phyloP scores from a whole-genome alignment of 179 eudicot species.

The Beta lomatogona region DNA sequence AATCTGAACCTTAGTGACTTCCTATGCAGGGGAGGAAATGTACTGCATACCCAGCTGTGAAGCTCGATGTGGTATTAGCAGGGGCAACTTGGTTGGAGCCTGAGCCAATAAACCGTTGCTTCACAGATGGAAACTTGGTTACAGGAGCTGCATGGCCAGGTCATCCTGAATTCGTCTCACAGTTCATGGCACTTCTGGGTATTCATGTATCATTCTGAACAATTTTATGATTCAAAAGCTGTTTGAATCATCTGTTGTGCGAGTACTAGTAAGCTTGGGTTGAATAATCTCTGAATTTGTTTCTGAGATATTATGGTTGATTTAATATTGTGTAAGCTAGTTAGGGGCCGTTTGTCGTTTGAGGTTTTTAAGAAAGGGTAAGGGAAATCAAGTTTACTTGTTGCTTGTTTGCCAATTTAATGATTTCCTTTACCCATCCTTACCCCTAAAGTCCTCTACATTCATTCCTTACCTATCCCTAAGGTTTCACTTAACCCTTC shows the following conservation, averaged over 20 bases:
- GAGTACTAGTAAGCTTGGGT: neutral
- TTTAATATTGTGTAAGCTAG: neutral
- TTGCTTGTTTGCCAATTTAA: too few species aligned
- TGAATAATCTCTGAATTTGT: neutral
- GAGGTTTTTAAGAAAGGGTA: too few species aligned
- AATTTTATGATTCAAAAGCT: neutral
- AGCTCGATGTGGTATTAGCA: slow-evolving; percentile 69
- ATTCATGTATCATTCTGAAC: slow-evolving; percentile 8
- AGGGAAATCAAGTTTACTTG: too few species aligned
- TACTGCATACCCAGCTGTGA: slow-evolving; percentile 98
- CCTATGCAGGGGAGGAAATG: slow-evolving; percentile 80
- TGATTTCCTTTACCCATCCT: too few species aligned
- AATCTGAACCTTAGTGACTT: neutral
- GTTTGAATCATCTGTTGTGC: neutral
- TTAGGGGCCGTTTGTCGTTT: too few species aligned
- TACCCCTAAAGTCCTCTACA: too few species aligned
- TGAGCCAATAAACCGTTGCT: slow-evolving; percentile 82
- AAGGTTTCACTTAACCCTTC: too few species aligned
- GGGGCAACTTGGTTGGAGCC: slow-evolving; percentile 97
- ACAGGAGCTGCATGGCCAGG: slow-evolving; percentile 99
- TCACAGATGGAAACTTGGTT: slow-evolving; percentile 89
- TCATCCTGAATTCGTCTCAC: slow-evolving; percentile 91
- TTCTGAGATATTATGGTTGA: neutral
- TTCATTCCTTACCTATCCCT: too few species aligned
- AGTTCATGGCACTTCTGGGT: slow-evolving; percentile 53